These are phyloP conservation scores for Thraustochytrium sp. DNA, from an alignment of 352 stramenopile species.

Conservation along the genomic window DNA sequence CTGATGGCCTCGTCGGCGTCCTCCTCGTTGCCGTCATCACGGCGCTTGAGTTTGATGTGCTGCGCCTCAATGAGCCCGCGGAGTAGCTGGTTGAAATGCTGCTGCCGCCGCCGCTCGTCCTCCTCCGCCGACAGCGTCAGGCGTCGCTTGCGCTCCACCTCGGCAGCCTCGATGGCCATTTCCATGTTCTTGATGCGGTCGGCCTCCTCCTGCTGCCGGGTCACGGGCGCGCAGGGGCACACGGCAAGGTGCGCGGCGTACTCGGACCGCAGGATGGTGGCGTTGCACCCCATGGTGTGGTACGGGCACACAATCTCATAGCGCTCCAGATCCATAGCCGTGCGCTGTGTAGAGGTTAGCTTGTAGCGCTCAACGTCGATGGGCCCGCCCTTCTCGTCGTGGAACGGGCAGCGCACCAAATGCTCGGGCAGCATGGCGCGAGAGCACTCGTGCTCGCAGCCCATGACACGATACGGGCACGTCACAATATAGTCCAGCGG, in stretches of 20 bases:
- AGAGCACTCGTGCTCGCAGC: conserved; percentile 33
- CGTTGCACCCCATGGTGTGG: conserved; percentile 42
- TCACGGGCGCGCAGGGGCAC: conserved; percentile 16
- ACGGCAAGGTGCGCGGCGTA: conserved; percentile 1
- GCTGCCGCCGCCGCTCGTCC: neutral
- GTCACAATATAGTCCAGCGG: conserved; percentile 26
- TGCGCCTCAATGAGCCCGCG: conserved; percentile 3
- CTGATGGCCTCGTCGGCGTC: neutral
- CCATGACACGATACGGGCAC: conserved; percentile 26
- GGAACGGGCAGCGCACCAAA: conserved; percentile 25
- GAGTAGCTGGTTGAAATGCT: conserved; percentile 19
- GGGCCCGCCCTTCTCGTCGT: neutral
- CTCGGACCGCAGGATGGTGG: conserved; percentile 19
- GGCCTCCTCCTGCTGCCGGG: conserved; percentile 21
- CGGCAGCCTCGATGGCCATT: conserved; percentile 6
- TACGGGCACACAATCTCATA: conserved; percentile 47
- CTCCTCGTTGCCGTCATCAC: neutral
- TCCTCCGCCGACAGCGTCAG: neutral
- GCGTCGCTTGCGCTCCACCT: conserved; percentile 28
- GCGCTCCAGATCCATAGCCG: neutral
- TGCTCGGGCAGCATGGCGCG: conserved; percentile 41
- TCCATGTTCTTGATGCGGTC: conserved; percentile 8
- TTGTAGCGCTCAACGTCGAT: conserved; percentile 1
- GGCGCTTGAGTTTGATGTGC: neutral
- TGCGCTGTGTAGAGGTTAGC: neutral